Percentiles rank a stretch among this genome's conserved stretches.
Evolutionary conservation across 2,329 filamentous ascomycete genomes (phyloP).

Genomic region (Aspergillus ochraceoroseus): DNA sequence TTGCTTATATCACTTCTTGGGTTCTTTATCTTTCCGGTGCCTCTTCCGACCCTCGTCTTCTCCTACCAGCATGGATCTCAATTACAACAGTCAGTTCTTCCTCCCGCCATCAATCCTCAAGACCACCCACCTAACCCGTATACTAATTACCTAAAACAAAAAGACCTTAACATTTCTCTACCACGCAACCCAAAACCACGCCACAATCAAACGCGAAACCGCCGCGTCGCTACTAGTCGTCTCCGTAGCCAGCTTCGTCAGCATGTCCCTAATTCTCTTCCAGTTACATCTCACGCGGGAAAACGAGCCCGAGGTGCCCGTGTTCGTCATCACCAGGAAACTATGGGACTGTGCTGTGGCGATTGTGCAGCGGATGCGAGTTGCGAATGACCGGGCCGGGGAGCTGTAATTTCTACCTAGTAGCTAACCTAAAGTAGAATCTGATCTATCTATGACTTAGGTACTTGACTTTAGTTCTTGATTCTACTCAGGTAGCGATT

Average conservation of each 20-base stretch:
- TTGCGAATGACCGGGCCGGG: conserved; percentile 27
- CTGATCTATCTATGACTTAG: too few species aligned
- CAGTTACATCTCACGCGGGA: conserved; percentile 61
- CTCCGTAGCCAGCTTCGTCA: conserved; percentile 70
- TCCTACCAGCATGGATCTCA: conserved; percentile 71
- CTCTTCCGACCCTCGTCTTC: conserved; percentile 63
- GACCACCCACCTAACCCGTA: not conserved
- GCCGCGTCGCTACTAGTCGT: conserved; percentile 72
- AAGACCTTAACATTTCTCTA: conserved; percentile 69
- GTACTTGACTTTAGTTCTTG: too few species aligned
- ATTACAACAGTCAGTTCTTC: conserved; percentile 61
- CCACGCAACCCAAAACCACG: conserved; percentile 70
- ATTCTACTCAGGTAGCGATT: too few species aligned
- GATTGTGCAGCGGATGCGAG: conserved; percentile 35
- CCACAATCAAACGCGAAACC: conserved; percentile 74
- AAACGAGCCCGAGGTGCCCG: conserved; percentile 58
- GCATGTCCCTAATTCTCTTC: conserved; percentile 63
- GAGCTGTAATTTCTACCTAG: conserved; percentile 21
- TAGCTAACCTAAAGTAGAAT: too few species aligned
- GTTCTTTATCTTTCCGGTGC: conserved; percentile 66
- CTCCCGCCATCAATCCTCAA: not conserved
- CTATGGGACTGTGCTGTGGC: conserved; percentile 38
- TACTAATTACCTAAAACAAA: not conserved
- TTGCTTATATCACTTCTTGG: conserved; percentile 69
- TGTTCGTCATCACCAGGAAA: conserved; percentile 49